phyloP scores from a whole-genome alignment of 208 protist genomes.

The Acanthamoeba rhysodes region DNA sequence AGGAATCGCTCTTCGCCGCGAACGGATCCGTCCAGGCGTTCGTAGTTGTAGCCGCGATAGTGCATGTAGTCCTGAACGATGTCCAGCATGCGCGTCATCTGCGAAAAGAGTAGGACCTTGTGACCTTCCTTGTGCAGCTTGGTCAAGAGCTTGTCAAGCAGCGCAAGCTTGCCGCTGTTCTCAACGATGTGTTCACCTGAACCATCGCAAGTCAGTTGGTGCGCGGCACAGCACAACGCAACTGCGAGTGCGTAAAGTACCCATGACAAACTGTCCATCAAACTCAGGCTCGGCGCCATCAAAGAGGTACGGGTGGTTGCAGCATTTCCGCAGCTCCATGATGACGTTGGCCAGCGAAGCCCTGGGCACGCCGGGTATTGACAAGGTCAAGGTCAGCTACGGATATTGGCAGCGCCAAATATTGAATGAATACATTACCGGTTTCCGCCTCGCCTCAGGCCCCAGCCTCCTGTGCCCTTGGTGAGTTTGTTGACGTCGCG shows the following conservation, averaged over 20 bases:
- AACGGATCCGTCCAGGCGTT: constrained; percentile 94
- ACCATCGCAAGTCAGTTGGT: neutral
- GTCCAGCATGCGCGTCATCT: constrained; percentile 96
- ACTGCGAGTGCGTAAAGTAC: neutral
- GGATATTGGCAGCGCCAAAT: too few species aligned
- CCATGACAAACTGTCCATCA: constrained; percentile 39
- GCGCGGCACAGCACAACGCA: neutral
- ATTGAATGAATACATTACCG: neutral
- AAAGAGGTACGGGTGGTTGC: constrained; percentile 95
- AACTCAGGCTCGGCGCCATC: constrained; percentile 68
- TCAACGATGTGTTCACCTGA: constrained; percentile 81
- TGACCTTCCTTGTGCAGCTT: constrained; percentile 92
- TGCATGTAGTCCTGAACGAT: constrained; percentile 95
- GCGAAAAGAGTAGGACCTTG: constrained; percentile 96
- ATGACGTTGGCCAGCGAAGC: constrained; percentile 91
- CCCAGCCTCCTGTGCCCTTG: constrained; percentile 67
- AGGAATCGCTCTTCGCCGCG: constrained; percentile 85
- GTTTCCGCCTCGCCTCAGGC: neutral
- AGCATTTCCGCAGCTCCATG: constrained; percentile 94
- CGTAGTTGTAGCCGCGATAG: constrained; percentile 89
- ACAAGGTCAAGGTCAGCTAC: too few species aligned
- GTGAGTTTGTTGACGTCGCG: constrained; percentile 89
- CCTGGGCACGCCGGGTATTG: neutral
- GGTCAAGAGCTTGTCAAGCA: constrained; percentile 95
- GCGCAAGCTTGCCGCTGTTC: constrained; percentile 92